Base-by-base conservation (phyloP, 2,329 filamentous ascomycete genomes). In the Venturia carpophila region DNA sequence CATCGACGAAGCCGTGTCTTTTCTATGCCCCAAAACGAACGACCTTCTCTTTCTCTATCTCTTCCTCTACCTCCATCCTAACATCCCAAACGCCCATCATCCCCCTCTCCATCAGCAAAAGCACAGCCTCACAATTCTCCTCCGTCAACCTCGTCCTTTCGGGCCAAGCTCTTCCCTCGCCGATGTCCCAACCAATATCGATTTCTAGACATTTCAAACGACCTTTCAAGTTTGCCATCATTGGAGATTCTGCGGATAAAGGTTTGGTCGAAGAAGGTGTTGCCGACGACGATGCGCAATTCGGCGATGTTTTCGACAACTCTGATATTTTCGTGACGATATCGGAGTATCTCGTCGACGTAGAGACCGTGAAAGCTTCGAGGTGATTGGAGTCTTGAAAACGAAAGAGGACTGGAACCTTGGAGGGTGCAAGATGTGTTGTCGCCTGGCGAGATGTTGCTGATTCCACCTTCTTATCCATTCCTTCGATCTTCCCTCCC, bases 71-170 rank as follows among this genome's bases (percentile, higher is more conserved):
- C 27, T 10, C 52, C 11, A 37, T 9, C 19, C 11, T 19, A 10
- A 58, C 52, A 9, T 58, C 30, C 27, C 37, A 58, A 58, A 58
- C 17, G 4, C 52, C 52, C 27, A 37, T n/a, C 27, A 58, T 37
- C 30, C 52, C 52, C 52, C 52, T 58, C 30, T 58, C 30, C 27
- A 58, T 37, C 52, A 58, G 37, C 30, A 58, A 58, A 1, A 58
- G 19, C 5, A 58, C 52, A 37, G 15, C 52, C 37, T 58, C 52
- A n/a, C 52, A 58, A 37, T 58, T 58, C 30, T 37, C 19, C 30
- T 58, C 52, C 30, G 52, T 58, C 27, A 58, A 37, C n/a, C 17
- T 37, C 30, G 52, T 37, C 37, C 30, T 58, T 21, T n/a, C 4
- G 5, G 30, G 24, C 27, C 15, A 3, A 37, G n/a, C 7, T 7